Conservation (phyloP, 2,329 filamentous ascomycete genomes). For the Cladosporium velox region DNA sequence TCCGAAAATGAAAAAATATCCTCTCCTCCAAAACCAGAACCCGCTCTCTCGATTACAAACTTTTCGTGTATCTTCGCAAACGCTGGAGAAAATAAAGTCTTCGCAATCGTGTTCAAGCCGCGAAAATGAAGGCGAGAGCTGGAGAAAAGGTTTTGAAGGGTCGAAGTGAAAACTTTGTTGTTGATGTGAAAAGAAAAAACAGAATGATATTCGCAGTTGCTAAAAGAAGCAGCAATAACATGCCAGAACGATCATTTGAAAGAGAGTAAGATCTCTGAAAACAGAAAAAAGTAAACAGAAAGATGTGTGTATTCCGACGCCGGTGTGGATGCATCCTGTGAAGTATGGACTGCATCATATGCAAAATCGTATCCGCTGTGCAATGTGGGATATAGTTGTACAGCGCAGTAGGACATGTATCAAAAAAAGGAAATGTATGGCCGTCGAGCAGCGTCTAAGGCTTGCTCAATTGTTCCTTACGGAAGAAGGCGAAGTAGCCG, state of each 20-base stretch:
- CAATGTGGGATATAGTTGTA: slow-evolving; percentile 6
- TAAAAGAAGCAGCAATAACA: slow-evolving; percentile 9
- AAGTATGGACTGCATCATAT: slow-evolving; percentile 12
- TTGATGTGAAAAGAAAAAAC: neutral
- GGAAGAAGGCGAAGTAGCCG: slow-evolving; percentile 59
- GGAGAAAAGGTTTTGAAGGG: neutral
- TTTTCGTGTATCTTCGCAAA: slow-evolving; percentile 1
- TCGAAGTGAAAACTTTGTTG: neutral
- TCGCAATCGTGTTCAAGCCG: neutral
- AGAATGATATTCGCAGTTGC: slow-evolving; percentile 5
- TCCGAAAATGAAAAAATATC: neutral
- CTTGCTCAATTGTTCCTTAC: slow-evolving; percentile 61
- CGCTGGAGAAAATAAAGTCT: neutral
- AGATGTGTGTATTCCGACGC: slow-evolving; percentile 19
- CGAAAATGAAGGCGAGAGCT: neutral
- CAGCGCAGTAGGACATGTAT: slow-evolving; percentile 8
- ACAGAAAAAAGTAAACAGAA: slow-evolving; percentile 10
- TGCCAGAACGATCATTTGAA: slow-evolving; percentile 16
- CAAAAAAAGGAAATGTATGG: neutral
- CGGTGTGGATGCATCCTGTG: slow-evolving; percentile 16
- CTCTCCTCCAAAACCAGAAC: neutral
- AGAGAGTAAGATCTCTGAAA: neutral
- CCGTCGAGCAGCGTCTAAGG: slow-evolving; percentile 37
- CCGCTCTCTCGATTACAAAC: slow-evolving; percentile 12
- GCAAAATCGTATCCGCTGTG: slow-evolving; percentile 19